Percentiles rank a stretch among this genome's conserved stretches.
Conservation (phyloP, 495 filamentous ascomycete species). For the Annulohypoxylon nitens region DNA sequence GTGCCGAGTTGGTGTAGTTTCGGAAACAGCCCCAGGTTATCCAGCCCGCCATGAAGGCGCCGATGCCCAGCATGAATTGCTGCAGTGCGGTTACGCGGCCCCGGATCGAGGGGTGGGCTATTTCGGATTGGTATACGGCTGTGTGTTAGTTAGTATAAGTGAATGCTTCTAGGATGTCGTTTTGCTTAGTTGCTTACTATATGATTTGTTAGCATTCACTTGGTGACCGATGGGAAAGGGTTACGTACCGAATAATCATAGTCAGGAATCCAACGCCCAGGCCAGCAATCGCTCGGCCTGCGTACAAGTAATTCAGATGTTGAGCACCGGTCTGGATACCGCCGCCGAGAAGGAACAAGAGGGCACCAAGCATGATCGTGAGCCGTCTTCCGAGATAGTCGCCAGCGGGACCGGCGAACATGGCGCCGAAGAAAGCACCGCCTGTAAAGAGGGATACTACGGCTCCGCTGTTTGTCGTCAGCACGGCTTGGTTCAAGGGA, state of each 20-base stretch:
- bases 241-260: constrained; percentile 61
- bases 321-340: constrained; percentile 56
- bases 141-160: constrained; percentile 54
- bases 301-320: constrained; percentile 54
- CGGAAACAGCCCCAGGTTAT: constrained; percentile 58
- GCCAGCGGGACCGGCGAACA: constrained; percentile 60
- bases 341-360: constrained; percentile 59
- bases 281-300: constrained; percentile 57
- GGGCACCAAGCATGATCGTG: constrained; percentile 57
- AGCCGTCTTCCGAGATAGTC: constrained; percentile 61
- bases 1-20: constrained; percentile 51
- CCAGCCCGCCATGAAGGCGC: constrained; percentile 62
- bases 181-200: too few species aligned
- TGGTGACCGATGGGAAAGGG: too few species aligned
- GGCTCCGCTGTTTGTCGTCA: constrained; percentile 62
- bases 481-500: background rate
- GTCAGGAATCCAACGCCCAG: constrained; percentile 61
- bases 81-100: constrained; percentile 69
- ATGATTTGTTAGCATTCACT: too few species aligned
- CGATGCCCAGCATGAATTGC: constrained; percentile 73
- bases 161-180: background rate
- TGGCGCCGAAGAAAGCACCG: constrained; percentile 68
- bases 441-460: constrained; percentile 80
- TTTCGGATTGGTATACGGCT: constrained; percentile 65
- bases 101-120: constrained; percentile 64